Evolutionary conservation across 768 basidiomycete genomes (phyloP), one percentile per base, ranked within the genome.

Genomic region (Suillus subalutaceus): DNA sequence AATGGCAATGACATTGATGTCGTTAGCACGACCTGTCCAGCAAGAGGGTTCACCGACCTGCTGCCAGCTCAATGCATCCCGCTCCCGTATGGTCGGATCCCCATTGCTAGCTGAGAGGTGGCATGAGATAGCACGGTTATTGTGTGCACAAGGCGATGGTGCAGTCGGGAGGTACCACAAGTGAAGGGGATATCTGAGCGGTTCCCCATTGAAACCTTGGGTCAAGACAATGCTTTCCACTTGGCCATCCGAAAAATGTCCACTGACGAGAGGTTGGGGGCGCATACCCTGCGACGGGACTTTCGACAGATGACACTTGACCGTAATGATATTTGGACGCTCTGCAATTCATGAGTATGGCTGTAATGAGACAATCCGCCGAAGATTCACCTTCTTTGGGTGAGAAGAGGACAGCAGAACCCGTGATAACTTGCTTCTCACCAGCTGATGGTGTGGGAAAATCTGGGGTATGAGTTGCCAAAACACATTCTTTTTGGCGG

Each of bases 151-250:
- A 43, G 86, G 83, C 60, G 82, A 79, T 65, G 94, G 78, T 10
- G 90, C 83, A 13, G 82, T 79, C 3, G 91, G 87, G 48, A 89
- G 90, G 73, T 93, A 94, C 85, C 88, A 94, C 40, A 95, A 73
- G 64, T 94, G 91, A 18, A 95, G 83, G 4, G 93, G 93, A 74
- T 93, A 94, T 32, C 92, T 84, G 3, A 94, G 81, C 0, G 89
- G 87, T 66, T 95, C 92, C 50, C 89, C 89, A 69, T 93, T 94
- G 38, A 94, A 81, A 1, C 93, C 93, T 72, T 92, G 91, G 0
- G 91, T 93, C 61, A 95, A 77, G 62, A 94, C 87, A 67, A 94
- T 86, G 66, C 84, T 87, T 66, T 87, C 84, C 1, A 85, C 76
- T 41, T 84, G 82, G 59, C 84, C 84, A 41, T 88, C 87, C 10